A percentile compares a stretch with the other conserved stretches of the same genome.
Evolutionary conservation across 1,139 yeast genomes (phyloP).

Genomic region (Hanseniaspora gamundiae): DNA sequence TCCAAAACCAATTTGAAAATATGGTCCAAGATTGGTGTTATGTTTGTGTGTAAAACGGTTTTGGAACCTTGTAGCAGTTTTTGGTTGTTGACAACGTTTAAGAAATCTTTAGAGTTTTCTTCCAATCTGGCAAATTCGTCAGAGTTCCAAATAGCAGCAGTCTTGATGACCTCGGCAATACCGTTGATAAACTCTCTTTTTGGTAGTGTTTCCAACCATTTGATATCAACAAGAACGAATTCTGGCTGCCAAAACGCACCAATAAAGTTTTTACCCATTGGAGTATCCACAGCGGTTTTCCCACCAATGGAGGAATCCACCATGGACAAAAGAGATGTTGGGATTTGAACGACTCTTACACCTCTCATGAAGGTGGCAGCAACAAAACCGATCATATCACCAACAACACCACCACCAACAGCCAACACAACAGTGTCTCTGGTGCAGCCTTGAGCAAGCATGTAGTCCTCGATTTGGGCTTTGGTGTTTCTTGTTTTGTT

Average conservation of each 20-base stretch:
- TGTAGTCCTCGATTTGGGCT: slow-evolving; percentile 85
- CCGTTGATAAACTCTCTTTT: slow-evolving; percentile 93
- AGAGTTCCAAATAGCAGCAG: slow-evolving; percentile 97
- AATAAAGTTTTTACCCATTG: slow-evolving; percentile 86
- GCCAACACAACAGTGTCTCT: slow-evolving; percentile 93
- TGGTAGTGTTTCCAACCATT: slow-evolving; percentile 80
- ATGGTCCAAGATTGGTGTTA: slow-evolving; percentile 57
- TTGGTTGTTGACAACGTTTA: slow-evolving; percentile 29
- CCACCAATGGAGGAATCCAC: slow-evolving; percentile 99
- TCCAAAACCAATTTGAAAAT: slow-evolving; percentile 71
- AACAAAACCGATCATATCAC: slow-evolving; percentile 98
- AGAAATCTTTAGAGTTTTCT: slow-evolving; percentile 53
- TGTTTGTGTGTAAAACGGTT: slow-evolving; percentile 35
- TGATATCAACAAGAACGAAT: slow-evolving; percentile 77
- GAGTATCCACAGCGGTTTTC: slow-evolving; percentile 97
- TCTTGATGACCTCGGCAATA: slow-evolving; percentile 96
- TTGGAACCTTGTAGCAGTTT: slow-evolving; percentile 29
- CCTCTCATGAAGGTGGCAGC: slow-evolving; percentile 99
- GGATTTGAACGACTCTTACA: slow-evolving; percentile 84
- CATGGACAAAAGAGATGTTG: slow-evolving; percentile 91
- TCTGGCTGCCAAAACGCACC: slow-evolving; percentile 98
- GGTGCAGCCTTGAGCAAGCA: slow-evolving; percentile 80
- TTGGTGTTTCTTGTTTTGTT: slow-evolving; percentile 82
- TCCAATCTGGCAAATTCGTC: slow-evolving; percentile 78
- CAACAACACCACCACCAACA: slow-evolving; percentile 97